Base-by-base conservation (phyloP, 1,284 basidiomycete genomes). In the Leccinum fallax region DNA sequence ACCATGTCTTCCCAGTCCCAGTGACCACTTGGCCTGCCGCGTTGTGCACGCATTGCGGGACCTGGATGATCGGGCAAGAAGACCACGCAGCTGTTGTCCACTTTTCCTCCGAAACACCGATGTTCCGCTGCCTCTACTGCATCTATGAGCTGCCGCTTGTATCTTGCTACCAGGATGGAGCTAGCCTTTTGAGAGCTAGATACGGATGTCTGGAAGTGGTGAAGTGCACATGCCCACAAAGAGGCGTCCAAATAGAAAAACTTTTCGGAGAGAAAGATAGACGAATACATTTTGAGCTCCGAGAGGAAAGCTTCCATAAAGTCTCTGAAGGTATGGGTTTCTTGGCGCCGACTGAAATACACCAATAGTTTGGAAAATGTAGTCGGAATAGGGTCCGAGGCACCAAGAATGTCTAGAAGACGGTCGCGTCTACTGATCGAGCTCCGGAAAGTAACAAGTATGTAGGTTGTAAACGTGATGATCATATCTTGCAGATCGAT, bases 181-280 rank as follows among this genome's bases (percentile, higher is more conserved):
- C 32, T 43, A 56, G 62, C 58, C 57, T 68, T 62, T 60, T 67
- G 61, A 48, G 62, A 53, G 58, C 48, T 57, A 64, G 63, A 52
- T 57, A 62, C 43, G 55, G 63, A 68, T 65, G 63, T 71, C 63
- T 87, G 84, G 55, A 85, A 75, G 63, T 81, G 75, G 43, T 74
- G 75, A 19, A 87, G 79, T 3, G 79, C 78, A 63, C 80, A 82
- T 11, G 78, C 78, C 80, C 81, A 86, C n/a, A 86, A 69, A 2
- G 82, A 81, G 15, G 82, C 83, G 58, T 85, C 83, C 36, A 84
- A 76, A 10, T 66, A 68, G 10, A 75, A 71, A 11, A 85, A 68
- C 13, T 67, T 67, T 51, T 76, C 72, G 0, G 67, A 67, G 19
- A 74, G 74, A 21, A 86, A 69, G 13, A 69, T 62, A 3, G 64